Conservation (phyloP, 164 flowering plant species). For the Malania oleifera region DNA sequence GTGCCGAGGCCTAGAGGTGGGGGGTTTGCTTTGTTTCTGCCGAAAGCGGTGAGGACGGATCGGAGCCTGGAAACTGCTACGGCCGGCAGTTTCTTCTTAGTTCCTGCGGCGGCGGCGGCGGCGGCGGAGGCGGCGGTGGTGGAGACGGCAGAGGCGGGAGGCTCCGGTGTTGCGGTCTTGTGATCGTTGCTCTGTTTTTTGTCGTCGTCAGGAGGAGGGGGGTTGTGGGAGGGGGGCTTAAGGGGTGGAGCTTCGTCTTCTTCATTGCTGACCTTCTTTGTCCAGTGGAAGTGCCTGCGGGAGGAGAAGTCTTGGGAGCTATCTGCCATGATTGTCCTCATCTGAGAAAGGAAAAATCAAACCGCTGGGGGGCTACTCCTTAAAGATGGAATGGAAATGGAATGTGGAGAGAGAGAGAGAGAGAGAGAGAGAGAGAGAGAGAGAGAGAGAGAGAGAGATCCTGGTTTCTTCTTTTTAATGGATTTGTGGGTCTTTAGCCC, state of each 20-base stretch:
- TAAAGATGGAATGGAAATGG: background rate
- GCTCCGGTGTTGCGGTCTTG: background rate
- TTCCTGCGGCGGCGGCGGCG: background rate
- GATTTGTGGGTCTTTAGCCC: slow-evolving; percentile 18
- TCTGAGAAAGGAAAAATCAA: slow-evolving; percentile 9
- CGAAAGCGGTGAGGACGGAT: slow-evolving; percentile 33
- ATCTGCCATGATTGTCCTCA: slow-evolving; percentile 33
- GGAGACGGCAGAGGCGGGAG: background rate
- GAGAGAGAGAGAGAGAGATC: slow-evolving; percentile 8
- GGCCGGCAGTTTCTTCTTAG: slow-evolving; percentile 34
- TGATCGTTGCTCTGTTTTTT: background rate
- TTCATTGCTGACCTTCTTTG: slow-evolving; percentile 39
- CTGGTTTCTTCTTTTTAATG: slow-evolving; percentile 11
- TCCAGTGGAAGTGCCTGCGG: slow-evolving; percentile 54
- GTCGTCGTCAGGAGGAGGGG: background rate
- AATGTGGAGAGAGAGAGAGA: background rate
- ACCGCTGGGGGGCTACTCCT: background rate
- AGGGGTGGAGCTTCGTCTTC: slow-evolving; percentile 25
- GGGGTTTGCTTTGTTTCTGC: slow-evolving; percentile 17
- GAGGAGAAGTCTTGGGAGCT: slow-evolving; percentile 32
- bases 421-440: slow-evolving; percentile 1
- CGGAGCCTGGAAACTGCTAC: slow-evolving; percentile 44
- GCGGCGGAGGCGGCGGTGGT: background rate
- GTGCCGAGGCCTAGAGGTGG: slow-evolving; percentile 29
- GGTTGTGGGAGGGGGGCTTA: slow-evolving; percentile 12